Base-by-base conservation (phyloP, 1,284 basidiomycete genomes). In the Cutaneotrichosporon cyanovorans region DNA sequence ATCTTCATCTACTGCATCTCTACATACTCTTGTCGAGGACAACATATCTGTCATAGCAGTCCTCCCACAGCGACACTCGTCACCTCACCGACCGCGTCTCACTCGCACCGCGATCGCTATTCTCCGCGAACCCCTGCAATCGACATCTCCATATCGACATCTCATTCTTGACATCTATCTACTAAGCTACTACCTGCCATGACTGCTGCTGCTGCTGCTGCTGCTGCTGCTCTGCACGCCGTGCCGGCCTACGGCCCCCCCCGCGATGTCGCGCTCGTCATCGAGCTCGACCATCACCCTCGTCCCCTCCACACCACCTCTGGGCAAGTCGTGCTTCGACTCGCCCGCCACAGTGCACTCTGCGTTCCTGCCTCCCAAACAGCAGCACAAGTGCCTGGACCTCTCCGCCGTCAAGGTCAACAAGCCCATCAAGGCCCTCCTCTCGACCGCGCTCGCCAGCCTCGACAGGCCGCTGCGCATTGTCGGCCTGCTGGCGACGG, bases 401-500 rank as follows among this genome's bases (percentile, higher is more conserved):
- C 41, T 53, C 2, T 20, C 45, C 2, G 51, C 41, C 5, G 35
- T 20, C 22, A 41, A 43, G 21, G 25, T 53, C 19, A 32, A 35
- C 30, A 42, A 40, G 16, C 47, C 51, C 16, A 43, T 53, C 45
- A 49, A 49, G 36, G 42, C 51, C 2, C 35, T 41, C 5, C 48
- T 53, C 6, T 22, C 47, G 10, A 8, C 33, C 0, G 41, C 51
- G n/a, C 41, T 53, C 19, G 21, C 37, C 8, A n/a, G 3, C 8
- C 42, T 50, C 37, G 54, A 56, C 30, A 37, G 51, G 6, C 54
- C 50, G 5, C 49, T 61, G 15, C 43, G 45, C 9, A 55, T 62
- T 20, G 58, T 62, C 31, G 60, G 60, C 0, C 54, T 63, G 2
- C 51, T 63, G 14, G 59, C 59, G 19, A 59, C 57, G 8, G 21